Percentiles rank a stretch among this genome's conserved stretches.
Evolutionary conservation across 140 eudicot genomes (phyloP).

Genomic region (Stevia rebaudiana): DNA sequence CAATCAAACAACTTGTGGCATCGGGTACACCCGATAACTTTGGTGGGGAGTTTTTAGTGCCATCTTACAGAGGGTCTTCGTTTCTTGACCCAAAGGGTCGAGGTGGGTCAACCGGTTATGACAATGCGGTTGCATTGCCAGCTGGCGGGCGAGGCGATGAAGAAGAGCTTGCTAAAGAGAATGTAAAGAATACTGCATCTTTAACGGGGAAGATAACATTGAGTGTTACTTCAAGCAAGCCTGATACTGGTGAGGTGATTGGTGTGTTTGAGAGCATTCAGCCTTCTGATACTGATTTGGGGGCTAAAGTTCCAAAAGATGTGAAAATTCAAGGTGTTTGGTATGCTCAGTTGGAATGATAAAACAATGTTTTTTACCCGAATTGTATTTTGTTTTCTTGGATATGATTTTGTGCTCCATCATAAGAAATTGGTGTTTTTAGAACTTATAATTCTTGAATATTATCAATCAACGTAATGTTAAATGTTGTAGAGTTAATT

Average conservation of each 20-base stretch:
- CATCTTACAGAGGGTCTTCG: constrained; percentile 93
- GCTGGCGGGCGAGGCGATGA: constrained; percentile 99
- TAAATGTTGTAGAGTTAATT: no score
- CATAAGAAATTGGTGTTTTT: no score
- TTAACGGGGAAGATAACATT: constrained; percentile 74
- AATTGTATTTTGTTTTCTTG: constrained; percentile 22
- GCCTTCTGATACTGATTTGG: constrained; percentile 98
- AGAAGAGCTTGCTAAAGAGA: constrained; percentile 83
- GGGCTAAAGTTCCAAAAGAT: constrained; percentile 86
- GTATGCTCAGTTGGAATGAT: constrained; percentile 86
- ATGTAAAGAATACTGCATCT: constrained; percentile 63
- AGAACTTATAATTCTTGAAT: background rate
- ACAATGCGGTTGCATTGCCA: constrained; percentile 87
- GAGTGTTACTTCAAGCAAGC: constrained; percentile 75
- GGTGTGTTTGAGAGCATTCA: constrained; percentile 93
- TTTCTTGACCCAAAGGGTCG: constrained; percentile 99
- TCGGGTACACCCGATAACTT: constrained; percentile 80
- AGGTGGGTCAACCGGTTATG: constrained; percentile 96
- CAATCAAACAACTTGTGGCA: constrained; percentile 83
- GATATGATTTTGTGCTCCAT: constrained; percentile 29
- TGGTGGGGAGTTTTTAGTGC: constrained; percentile 80
- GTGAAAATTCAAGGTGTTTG: constrained; percentile 94
- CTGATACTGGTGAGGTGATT: constrained; percentile 86
- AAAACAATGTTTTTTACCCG: constrained; percentile 18
- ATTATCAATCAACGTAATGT: constrained; percentile 10